Conservation (phyloP, 352 stramenopile species). For the Pythium volutum region DNA sequence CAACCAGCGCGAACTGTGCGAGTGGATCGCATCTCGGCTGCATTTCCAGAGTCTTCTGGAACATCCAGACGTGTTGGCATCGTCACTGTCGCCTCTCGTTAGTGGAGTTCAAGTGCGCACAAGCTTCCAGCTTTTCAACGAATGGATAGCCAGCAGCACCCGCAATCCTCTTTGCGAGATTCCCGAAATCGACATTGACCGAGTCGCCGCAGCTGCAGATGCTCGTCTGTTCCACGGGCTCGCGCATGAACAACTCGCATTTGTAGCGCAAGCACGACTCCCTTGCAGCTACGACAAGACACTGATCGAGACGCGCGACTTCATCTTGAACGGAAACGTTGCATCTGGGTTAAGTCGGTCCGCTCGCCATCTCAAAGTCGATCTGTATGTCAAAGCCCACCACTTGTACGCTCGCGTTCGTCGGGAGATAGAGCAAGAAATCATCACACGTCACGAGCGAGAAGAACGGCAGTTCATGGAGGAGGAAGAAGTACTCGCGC, state of each 20-base stretch:
- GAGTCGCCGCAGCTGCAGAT: conserved; percentile 30
- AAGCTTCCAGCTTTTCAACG: conserved; percentile 51
- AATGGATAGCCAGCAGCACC: conserved; percentile 43
- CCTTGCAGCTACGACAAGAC: conserved; percentile 16
- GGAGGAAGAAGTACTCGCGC: conserved; percentile 15
- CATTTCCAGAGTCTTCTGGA: conserved; percentile 60
- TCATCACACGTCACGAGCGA: conserved; percentile 8
- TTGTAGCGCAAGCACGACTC: conserved; percentile 27
- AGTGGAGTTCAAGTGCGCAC: conserved; percentile 44
- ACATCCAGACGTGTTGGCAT: conserved; percentile 41
- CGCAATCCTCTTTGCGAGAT: conserved; percentile 40
- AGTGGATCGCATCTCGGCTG: conserved; percentile 51
- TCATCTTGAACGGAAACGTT: conserved; percentile 5
- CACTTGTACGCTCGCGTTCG: conserved; percentile 21
- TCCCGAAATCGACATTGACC: conserved; percentile 16
- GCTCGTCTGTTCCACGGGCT: conserved; percentile 40
- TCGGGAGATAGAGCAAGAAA: conserved; percentile 17
- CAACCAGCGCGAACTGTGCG: conserved; percentile 42
- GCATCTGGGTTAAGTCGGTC: not conserved
- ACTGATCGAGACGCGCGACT: conserved; percentile 18
- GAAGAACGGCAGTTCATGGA: conserved; percentile 16
- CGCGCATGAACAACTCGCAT: conserved; percentile 53
- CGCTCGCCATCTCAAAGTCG: conserved; percentile 16
- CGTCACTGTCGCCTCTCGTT: conserved; percentile 36
- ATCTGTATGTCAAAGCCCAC: conserved; percentile 21